Evolutionary conservation across 371 early-diverging fungal genomes (phyloP), one percentile per base, ranked within the genome.

Genomic region (Mortierella sp.): DNA sequence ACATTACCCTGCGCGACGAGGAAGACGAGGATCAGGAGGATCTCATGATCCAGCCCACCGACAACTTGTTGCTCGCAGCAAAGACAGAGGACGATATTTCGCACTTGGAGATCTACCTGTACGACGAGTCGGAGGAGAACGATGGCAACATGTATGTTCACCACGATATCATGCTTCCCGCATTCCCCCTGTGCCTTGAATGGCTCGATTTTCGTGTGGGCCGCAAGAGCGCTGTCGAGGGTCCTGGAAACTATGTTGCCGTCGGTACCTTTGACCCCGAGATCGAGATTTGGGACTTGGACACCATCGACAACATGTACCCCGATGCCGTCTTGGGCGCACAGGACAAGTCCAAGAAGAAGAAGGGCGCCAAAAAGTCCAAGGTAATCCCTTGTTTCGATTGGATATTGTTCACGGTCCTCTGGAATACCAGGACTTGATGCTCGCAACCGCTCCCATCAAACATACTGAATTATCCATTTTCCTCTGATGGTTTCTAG

Each of bases 281-380:
- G 84, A 97, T 99, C 75, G 99, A 99, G 87, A 97, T 99, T 74
- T 99, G 99, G 99, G 95, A 99, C 88, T 87, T 98, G 76, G 98
- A 99, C 82, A 90, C 92, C 1, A 84, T 98, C 48, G 99, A 99
- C 82, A 90, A 93, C 46, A 93, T 96, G 91, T 96, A 95, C 86
- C 99, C 99, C 9, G 94, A 96, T 72, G 92, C 95, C 31, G 95
- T 98, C 43, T 91, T 99, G 2, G 99, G 99, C 19, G 91, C 92
- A 40, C 70, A 90, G 64, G 87, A 89, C 55, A 91, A 89, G 76
- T 89, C 90, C 78, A 86, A 84, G 71, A 87, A 85, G 78, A 91
- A 90, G 71, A 91, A 92, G 76, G 90, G 90, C 64, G 82, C 88
- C 44, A 92, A 92, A 80, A 85, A 85, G 69, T 81, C 86, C 59